Percentiles rank a stretch among this genome's conserved stretches.
These are phyloP conservation scores for Calycina herbarum DNA, from an alignment of 2,329 filamentous ascomycete genomes.

Conservation along the genomic window DNA sequence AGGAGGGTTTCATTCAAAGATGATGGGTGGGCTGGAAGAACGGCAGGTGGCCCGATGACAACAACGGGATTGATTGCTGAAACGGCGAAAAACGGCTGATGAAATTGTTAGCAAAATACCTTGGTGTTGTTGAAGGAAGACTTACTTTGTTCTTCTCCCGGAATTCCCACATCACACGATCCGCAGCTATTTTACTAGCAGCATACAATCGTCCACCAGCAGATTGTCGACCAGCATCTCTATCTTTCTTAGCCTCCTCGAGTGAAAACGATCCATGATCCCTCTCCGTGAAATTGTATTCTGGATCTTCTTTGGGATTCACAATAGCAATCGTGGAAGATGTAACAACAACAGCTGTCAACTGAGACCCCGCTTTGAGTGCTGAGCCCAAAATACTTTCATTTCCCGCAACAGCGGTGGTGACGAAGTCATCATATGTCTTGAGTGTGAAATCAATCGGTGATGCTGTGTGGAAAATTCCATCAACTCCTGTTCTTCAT, in stretches of 20 bases:
- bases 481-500: slow-evolving; percentile 30
- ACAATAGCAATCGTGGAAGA: slow-evolving; percentile 37
- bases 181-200: slow-evolving; percentile 43
- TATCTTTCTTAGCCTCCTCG: slow-evolving; percentile 36
- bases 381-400: slow-evolving; percentile 35
- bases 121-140: slow-evolving; percentile 15
- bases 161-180: slow-evolving; percentile 44
- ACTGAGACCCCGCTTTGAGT: slow-evolving; percentile 36
- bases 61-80: slow-evolving; percentile 44
- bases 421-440: slow-evolving; percentile 35
- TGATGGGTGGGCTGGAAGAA: slow-evolving; percentile 34
- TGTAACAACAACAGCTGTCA: slow-evolving; percentile 45
- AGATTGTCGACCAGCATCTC: slow-evolving; percentile 26
- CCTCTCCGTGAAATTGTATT: slow-evolving; percentile 31
- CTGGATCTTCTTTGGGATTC: slow-evolving; percentile 24
- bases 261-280: slow-evolving; percentile 37
- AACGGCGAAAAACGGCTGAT: slow-evolving; percentile 42
- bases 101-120: not conserved
- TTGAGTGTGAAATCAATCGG: slow-evolving; percentile 35
- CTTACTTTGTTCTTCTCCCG: slow-evolving; percentile 36
- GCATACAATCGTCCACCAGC: slow-evolving; percentile 35
- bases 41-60: slow-evolving; percentile 44
- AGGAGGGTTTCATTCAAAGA: slow-evolving; percentile 39
- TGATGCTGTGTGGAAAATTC: slow-evolving; percentile 37
- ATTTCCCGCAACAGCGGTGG: slow-evolving; percentile 31